Conservation (phyloP, 2,329 filamentous ascomycete species). For the Daldinia eschscholtzii region DNA sequence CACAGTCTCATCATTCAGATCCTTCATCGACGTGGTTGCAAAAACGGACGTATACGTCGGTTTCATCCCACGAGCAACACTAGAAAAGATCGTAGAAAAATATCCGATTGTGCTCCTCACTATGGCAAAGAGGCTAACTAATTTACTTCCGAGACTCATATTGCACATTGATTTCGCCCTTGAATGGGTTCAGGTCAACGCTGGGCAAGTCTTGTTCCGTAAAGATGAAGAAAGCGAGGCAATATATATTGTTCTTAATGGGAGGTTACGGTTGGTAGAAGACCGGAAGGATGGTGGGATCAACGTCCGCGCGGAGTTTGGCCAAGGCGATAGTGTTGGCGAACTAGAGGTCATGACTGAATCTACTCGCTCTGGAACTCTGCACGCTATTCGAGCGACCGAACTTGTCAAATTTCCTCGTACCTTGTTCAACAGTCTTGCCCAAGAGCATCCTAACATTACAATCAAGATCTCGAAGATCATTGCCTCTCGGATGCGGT, state of each 20-base stretch:
- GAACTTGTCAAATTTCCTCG: conserved; percentile 96
- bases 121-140: conserved; percentile 94
- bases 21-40: conserved; percentile 95
- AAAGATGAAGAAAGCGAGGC: conserved; percentile 96
- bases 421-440: conserved; percentile 96
- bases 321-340: conserved; percentile 96
- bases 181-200: conserved; percentile 97
- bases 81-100: conserved; percentile 92
- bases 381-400: conserved; percentile 96
- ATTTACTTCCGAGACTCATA: conserved; percentile 87
- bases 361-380: conserved; percentile 86
- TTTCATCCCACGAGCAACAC: conserved; percentile 84
- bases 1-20: conserved; percentile 93
- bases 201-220: conserved; percentile 93
- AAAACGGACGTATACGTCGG: conserved; percentile 99
- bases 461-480: conserved; percentile 99
- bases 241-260: conserved; percentile 97
- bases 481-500: conserved; percentile 93
- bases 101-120: conserved; percentile 94
- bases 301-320: conserved; percentile 90
- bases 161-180: conserved; percentile 98
- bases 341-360: conserved; percentile 98
- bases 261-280: conserved; percentile 85
- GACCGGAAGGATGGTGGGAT: conserved; percentile 85
- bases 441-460: conserved; percentile 96